phyloP scores from a whole-genome alignment of 1,284 basidiomycete genomes.

The Moesziomyces sp. region DNA sequence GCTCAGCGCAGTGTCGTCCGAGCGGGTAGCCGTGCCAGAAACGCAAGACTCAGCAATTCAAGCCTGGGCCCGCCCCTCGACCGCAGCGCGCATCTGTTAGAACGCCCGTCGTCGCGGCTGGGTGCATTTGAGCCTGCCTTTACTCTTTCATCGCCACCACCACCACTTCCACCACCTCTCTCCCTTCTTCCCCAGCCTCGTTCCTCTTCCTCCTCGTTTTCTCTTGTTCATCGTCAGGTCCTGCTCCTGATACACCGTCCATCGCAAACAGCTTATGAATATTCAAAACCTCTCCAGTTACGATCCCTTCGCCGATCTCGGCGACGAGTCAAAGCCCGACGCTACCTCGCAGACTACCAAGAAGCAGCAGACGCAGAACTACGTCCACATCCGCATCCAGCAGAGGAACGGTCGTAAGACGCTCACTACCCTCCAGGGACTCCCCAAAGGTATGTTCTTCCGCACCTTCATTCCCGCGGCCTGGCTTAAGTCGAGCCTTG shows the following conservation, averaged over 20 bases:
- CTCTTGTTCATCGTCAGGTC: conserved; percentile 28
- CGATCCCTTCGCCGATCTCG: conserved; percentile 68
- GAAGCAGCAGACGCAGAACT: conserved; percentile 63
- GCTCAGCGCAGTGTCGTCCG: conserved; percentile 6
- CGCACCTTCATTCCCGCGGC: too few relatives aligned
- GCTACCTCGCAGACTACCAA: conserved; percentile 45
- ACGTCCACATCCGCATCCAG: conserved; percentile 79
- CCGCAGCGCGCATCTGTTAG: neutral
- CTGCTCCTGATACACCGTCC: conserved; percentile 50
- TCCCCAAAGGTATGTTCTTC: conserved; percentile 80
- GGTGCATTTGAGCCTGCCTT: neutral
- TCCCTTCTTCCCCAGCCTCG: conserved; percentile 4
- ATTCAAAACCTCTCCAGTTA: conserved; percentile 68
- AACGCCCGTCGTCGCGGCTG: neutral
- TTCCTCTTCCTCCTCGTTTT: neutral
- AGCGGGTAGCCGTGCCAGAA: too few relatives aligned
- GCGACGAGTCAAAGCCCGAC: conserved; percentile 58
- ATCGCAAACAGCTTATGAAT: conserved; percentile 63
- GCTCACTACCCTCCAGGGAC: conserved; percentile 94
- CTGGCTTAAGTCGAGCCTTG: too few relatives aligned
- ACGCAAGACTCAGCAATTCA: too few relatives aligned
- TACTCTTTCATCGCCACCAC: neutral
- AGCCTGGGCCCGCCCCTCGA: too few relatives aligned
- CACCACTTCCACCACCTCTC: neutral
- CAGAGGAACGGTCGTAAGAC: conserved; percentile 99